Percentiles rank a stretch among this genome's conserved stretches.
These are phyloP conservation scores for Oryza punctata DNA, from an alignment of 176 grass and related monocot genomes.

Conservation along the genomic window DNA sequence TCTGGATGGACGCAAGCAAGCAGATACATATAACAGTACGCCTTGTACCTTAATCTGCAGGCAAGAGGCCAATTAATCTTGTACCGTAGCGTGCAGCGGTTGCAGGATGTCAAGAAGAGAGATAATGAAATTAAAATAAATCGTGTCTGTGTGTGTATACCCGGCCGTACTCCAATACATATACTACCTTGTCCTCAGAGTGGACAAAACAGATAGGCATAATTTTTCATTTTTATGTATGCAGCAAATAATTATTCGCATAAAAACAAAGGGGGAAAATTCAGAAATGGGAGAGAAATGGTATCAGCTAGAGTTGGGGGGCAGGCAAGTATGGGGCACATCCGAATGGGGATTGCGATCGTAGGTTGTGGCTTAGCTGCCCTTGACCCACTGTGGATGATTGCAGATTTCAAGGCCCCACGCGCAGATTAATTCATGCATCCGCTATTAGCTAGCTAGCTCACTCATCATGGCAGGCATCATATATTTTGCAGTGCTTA, in stretches of 20 bases:
- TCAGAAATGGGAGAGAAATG: neutral
- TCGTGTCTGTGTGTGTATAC: neutral
- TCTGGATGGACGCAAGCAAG: slow-evolving; percentile 24
- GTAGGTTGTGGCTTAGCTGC: slow-evolving; percentile 49
- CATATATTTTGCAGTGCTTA: neutral
- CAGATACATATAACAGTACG: neutral
- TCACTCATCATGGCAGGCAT: neutral
- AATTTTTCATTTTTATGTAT: neutral
- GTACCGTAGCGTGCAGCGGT: slow-evolving; percentile 31
- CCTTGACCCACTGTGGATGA: slow-evolving; percentile 35
- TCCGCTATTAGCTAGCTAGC: neutral
- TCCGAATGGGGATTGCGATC: slow-evolving; percentile 32
- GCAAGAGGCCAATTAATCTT: slow-evolving; percentile 26
- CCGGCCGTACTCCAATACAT: neutral
- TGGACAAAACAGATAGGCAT: neutral
- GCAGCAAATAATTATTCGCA: neutral
- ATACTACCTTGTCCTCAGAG: slow-evolving; percentile 11
- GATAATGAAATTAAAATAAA: no score
- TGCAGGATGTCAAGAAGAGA: slow-evolving; percentile 2
- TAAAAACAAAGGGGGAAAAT: neutral
- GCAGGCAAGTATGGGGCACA: slow-evolving; percentile 41
- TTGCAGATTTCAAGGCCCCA: slow-evolving; percentile 30
- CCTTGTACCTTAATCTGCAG: neutral
- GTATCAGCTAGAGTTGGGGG: neutral
- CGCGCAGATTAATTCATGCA: slow-evolving; percentile 3